Conservation (phyloP, 495 filamentous ascomycete genomes). For the Penicillium steckii region DNA sequence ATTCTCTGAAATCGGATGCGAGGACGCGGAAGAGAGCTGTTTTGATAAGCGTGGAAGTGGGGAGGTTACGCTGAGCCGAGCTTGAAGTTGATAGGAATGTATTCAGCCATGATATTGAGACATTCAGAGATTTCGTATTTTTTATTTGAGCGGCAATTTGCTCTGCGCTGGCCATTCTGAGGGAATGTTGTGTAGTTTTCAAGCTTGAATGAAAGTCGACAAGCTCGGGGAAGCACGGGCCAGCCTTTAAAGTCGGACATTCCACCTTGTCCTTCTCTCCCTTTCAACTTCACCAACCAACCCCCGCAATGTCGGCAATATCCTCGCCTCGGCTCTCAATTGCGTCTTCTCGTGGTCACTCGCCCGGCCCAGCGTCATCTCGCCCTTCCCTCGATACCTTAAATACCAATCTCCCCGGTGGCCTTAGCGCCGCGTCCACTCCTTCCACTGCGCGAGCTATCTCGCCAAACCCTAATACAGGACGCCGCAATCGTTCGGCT, state of each 20-base stretch:
- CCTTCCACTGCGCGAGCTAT: conserved; percentile 46
- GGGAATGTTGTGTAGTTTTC: neutral
- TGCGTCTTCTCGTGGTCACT: conserved; percentile 61
- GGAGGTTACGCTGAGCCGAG: conserved; percentile 50
- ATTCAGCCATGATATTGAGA: conserved; percentile 44
- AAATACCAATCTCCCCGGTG: conserved; percentile 42
- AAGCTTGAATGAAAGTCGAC: neutral
- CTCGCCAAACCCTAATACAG: conserved; percentile 38
- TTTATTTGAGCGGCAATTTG: conserved; percentile 46
- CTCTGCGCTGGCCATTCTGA: conserved; percentile 36
- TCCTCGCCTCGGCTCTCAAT: conserved; percentile 70
- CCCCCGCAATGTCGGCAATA: conserved; percentile 83
- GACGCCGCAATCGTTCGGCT: conserved; percentile 71
- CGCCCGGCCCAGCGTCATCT: conserved; percentile 64
- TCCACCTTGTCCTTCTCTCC: conserved; percentile 5
- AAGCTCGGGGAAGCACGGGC: conserved; percentile 22
- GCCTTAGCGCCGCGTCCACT: conserved; percentile 52
- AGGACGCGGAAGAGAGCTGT: conserved; percentile 82
- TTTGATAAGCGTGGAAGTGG: conserved; percentile 68
- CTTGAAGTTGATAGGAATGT: conserved; percentile 33
- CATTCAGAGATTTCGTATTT: conserved; percentile 40
- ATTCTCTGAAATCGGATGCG: conserved; percentile 67
- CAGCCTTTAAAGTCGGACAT: conserved; percentile 23
- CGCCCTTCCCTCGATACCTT: conserved; percentile 65
- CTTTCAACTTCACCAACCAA: conserved; percentile 8